Evolutionary conservation across 257 asterid species (phyloP), one percentile per base, ranked within the genome.

Genomic region (Echites panduratus): DNA sequence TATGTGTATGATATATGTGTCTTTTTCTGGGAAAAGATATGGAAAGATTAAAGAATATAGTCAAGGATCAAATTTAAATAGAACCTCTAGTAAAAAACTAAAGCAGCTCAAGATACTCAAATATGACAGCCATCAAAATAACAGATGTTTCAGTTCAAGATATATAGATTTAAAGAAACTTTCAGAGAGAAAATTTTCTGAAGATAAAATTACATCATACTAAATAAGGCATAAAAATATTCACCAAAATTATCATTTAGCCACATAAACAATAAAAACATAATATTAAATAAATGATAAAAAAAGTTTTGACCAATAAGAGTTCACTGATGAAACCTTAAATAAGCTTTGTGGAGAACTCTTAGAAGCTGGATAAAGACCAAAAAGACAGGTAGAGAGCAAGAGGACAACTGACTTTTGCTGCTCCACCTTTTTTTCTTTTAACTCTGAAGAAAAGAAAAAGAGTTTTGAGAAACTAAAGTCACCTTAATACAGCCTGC

Each of bases 401-500:
- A 3, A 44, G 41, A 6, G 11, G 48, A n/a, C n/a, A 38, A 62
- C 44, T 32, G 2, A 32, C 73, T 16, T 49, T 45, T 12, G 1
- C n/a, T 8, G 29, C 43, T 35, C n/a, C 27, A 26, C 7, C 8
- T n/a, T 38, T 40, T 52, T 52, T n/a, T n/a, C n/a, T n/a, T n/a
- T n/a, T n/a, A n/a, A 24, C 20, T 7, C 44, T 27, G 58, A 49
- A n/a, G 38, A 43, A 52, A n/a, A 32, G 24, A 9, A 7, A 4
- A 40, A 65, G 20, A 70, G n/a, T n/a, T 19, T 78, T 45, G n/a
- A 72, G 24, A 43, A 47, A 71, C 58, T 47, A 59, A 72, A 76
- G 16, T 82, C 76, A 90, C 98, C 98, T 93, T 93, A 40, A 93
- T 79, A 71, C 94, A 90, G 48, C 98, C 97, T 22, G 82, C 89